Conservation (phyloP, 2,329 filamentous ascomycete species). For the Cladorrhinum sp. region DNA sequence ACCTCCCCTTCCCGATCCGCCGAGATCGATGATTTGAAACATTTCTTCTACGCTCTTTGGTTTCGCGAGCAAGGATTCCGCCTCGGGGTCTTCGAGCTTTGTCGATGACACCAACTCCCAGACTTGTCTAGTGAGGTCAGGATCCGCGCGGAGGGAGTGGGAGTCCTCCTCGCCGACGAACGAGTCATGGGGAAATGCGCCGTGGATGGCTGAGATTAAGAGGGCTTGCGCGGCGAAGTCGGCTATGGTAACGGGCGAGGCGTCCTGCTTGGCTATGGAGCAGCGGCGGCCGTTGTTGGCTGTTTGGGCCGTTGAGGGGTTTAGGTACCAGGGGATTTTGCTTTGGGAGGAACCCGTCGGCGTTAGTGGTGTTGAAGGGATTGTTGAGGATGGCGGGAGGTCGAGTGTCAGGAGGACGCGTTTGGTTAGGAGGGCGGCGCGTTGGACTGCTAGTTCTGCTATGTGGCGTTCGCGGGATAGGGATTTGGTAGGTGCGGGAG, state of each 20-base stretch:
- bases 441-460: constrained; percentile 80
- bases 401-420: constrained; percentile 38
- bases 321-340: background rate
- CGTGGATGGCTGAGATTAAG: constrained; percentile 49
- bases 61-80: constrained; percentile 62
- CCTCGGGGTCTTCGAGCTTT: constrained; percentile 62
- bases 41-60: constrained; percentile 64
- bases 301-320: background rate
- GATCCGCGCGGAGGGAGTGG: constrained; percentile 43
- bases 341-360: background rate
- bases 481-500: background rate
- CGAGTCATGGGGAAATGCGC: constrained; percentile 49
- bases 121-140: constrained; percentile 44
- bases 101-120: constrained; percentile 50
- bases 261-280: constrained; percentile 26
- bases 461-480: constrained; percentile 37
- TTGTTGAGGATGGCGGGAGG: constrained; percentile 2
- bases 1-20: constrained; percentile 62
- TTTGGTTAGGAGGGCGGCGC: constrained; percentile 53
- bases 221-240: constrained; percentile 60
- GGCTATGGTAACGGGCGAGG: constrained; percentile 52
- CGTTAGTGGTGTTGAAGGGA: background rate
- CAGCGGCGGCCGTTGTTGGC: constrained; percentile 15
- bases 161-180: constrained; percentile 59
- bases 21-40: constrained; percentile 65